Base-by-base conservation (phyloP, 495 filamentous ascomycete species). In the Oleoguttula mirabilis region DNA sequence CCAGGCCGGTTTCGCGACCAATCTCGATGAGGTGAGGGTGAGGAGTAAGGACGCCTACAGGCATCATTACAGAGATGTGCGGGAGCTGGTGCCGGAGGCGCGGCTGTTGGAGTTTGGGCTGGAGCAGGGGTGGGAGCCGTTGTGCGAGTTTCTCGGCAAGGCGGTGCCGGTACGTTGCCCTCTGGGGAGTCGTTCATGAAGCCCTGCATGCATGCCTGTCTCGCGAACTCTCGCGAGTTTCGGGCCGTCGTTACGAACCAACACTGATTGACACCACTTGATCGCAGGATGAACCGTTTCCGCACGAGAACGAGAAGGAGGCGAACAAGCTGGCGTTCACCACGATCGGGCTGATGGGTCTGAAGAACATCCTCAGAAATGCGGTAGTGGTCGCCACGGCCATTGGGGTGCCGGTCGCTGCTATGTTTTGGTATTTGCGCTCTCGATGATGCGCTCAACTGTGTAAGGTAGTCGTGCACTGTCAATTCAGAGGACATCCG, bases 281-380 rank as follows among this genome's bases (percentile, higher is more conserved):
- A n/a, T n/a, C n/a, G n/a, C n/a, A n/a, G n/a, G 24, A 48, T 27
- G 35, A 2, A 25, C 49, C 49, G 11, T 52, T 52, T 39, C 49
- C 49, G 8, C 30, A 36, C 10, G 39, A 44, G 2, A 52, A 52
- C 31, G 49, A 52, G 14, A 28, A 32, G 21, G n/a, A 20, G 33
- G 25, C 20, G 7, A 40, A 40, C 20, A 4, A 25, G 37, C 4
- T 10, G 17, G 23, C 14, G 8, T 30, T 40, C 37, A 22, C 10
- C 8, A 22, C 24, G 21, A 7, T 30, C 20, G 35, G 35, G 4
- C 15, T 19, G 21, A 8, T 20, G 14, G 31, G 27, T n/a, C 14
- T 43, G 12, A 43, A 43, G 39, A 20, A 22, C 12, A 43, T 43
- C 28, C 10, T 11, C 5, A 43, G 15, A 28, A 43, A 32, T 43